Base-by-base conservation (phyloP, 805 yeast genomes). In the Ogataea methanolica region DNA sequence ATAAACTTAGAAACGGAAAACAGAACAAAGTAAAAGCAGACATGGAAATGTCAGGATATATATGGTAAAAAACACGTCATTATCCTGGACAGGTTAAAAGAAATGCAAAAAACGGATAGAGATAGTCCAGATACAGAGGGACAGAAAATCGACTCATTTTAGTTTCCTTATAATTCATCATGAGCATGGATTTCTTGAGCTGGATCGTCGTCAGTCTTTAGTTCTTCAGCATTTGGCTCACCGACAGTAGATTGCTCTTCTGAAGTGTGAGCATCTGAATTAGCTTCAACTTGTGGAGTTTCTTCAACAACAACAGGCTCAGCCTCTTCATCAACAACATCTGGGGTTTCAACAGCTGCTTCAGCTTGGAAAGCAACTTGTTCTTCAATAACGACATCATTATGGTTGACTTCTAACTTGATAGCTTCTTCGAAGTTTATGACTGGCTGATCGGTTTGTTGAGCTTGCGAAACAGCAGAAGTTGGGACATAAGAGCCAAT, bases 181-280 rank as follows among this genome's bases (percentile, higher is more conserved):
- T 41, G 38, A 14, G 19, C 42, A n/a, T 33, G 23, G 3, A 8
- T 34, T 2, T 41, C 49, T n/a, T 33, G 48, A 14, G 14, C 26
- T 15, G 38, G 39, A 2, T 11, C 38, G 1, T 43, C 49, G 17
- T 39, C 51, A 15, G 52, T 43, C 45, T 48, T 47, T 37, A 36
- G 19, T 8, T 48, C 52, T 26, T 46, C 51, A 44, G 36, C 47
- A 14, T 34, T 50, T n/a, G 46, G 47, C 45, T 52, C 57, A 23
- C 46, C 55, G 33, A 51, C 60, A 7, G 57, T 46, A 21, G 51
- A 48, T n/a, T 43, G 50, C 14, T 45, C 53, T 8, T 31, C 48
- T 6, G 35, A 14, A 22, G 21, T 44, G 33, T 33, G 29, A 33
- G 36, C 47, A 6, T 36, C 42, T 15, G 46, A 44, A n/a, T 46